Base-by-base conservation (phyloP, 176 grass and related monocot genomes). In the Carex kokanica region DNA sequence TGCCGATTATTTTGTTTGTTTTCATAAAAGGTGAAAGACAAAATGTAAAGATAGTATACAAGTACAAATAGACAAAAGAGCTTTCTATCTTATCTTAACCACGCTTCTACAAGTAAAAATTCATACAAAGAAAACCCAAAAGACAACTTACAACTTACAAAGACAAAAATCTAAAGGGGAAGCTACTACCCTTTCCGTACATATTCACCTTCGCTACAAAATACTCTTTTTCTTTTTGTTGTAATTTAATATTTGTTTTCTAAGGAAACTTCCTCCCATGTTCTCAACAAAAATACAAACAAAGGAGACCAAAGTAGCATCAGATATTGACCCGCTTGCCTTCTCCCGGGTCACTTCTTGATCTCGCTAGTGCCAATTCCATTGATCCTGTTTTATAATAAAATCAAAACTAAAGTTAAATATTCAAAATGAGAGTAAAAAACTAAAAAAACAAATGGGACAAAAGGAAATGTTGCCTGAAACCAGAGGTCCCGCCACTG, bases 261-360 rank as follows among this genome's bases (percentile, higher is more conserved):
- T 74, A n/a, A 54, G 17, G 86, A 87, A 89, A 47, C 84, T 89
- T 88, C 86, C 60, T 73, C 27, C 64, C 45, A 65, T 73, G 81
- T 36, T 87, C 43, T 70, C 23, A 66, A 78, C 21, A 54, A 32
- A 79, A 58, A 47, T 38, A 36, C 61, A 79, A 67, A 83, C 60
- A 6, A 34, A 29, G 32, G 58, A 21, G 34, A 82, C 0, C 5
- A 32, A 49, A 6, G 4, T 7, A 24, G 51, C 1, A 27, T 32
- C 18, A 1, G 23, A 62, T 51, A 13, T 10, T 69, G 20, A 2
- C 13, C 86, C 15, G 85, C 34, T 23, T 83, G 1, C 81, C 88
- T 1, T 86, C 71, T 60, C 86, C 81, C 10, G 91, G 95, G 45
- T 93, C 96, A 64, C 89, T 91, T 91, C 85, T 89, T 16, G 89